Conservation (phyloP, 2,329 filamentous ascomycete genomes). For the Phaeosphaeriaceae sp. region DNA sequence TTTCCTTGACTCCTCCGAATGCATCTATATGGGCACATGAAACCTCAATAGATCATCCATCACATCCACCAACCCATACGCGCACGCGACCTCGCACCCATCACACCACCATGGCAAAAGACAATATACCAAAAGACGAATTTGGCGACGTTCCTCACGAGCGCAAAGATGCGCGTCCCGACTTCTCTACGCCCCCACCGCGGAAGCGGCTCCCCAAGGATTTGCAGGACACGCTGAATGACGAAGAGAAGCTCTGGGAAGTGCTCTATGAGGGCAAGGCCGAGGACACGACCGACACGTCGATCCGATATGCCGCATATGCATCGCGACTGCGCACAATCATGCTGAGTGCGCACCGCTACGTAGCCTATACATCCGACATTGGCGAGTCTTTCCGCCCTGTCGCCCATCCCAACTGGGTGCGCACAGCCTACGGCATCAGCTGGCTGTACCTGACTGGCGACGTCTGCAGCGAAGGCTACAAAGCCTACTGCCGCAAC, state of each 20-base stretch:
- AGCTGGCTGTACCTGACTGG: constrained; percentile 93
- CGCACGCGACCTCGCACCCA: not conserved
- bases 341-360: constrained; percentile 87
- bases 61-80: too few species aligned
- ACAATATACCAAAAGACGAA: constrained; percentile 35
- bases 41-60: too few species aligned
- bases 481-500: constrained; percentile 91
- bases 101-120: constrained; percentile 44
- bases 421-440: constrained; percentile 88
- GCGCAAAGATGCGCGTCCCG: constrained; percentile 53
- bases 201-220: constrained; percentile 61
- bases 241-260: constrained; percentile 77
- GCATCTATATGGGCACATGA: too few species aligned
- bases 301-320: constrained; percentile 91
- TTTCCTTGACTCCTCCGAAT: too few species aligned
- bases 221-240: constrained; percentile 63
- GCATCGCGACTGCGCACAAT: constrained; percentile 85
- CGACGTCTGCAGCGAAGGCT: constrained; percentile 91
- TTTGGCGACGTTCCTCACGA: constrained; percentile 50
- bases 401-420: constrained; percentile 85
- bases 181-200: constrained; percentile 57
- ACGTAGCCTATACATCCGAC: constrained; percentile 95
- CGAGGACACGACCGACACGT: constrained; percentile 82
- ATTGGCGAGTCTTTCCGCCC: constrained; percentile 97
- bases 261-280: constrained; percentile 78